Base-by-base conservation (phyloP, 495 filamentous ascomycete species). In the Aspergillus kassunensis region DNA sequence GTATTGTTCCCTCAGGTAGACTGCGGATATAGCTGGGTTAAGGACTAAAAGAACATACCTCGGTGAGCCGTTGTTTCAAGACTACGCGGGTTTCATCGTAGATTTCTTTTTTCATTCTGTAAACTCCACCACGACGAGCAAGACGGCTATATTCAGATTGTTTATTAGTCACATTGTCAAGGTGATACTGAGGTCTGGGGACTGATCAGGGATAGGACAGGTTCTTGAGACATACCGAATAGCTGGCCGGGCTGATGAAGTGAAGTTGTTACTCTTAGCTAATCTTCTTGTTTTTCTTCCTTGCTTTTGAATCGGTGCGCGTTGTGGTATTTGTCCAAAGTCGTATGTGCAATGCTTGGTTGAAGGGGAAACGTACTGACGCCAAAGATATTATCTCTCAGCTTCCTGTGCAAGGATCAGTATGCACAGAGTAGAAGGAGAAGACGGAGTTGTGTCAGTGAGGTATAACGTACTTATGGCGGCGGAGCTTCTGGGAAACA, bases 51-150 rank as follows among this genome's bases (percentile, higher is more conserved):
- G 9, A 21, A 58, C 68, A 49, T 65, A 91, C 86, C 24, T 68
- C 53, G n/a, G 72, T 59, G 0, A 91, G 62, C 1, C 76, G 71
- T 0, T 59, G 54, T 25, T 79, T 82, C 1, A 95, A 24, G 0
- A 72, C 80, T 0, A 15, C 15, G 0, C 90, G 75, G 0, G 79
- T 68, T 0, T 90, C 86, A 0, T 89, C 78, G 61, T 96, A 95
- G n/a, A 95, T 85, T 0, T 44, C 53, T 0, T 57, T 74, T 0
- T 81, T 85, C 15, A 95, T 90, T 0, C 89, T 71, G 55, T 88
- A 87, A 5, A 93, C 80, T 0, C 89, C 89, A 4, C 89, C 89
- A 15, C 89, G 81, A 1, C 89, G 80, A 4, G 89, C 89, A 4
- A 95, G 73, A 46, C 89, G 87, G 40, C 88, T 91, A 48, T 53